Base-by-base conservation (phyloP, 2,329 filamentous ascomycete genomes). In the Cryphonectria radicalis region DNA sequence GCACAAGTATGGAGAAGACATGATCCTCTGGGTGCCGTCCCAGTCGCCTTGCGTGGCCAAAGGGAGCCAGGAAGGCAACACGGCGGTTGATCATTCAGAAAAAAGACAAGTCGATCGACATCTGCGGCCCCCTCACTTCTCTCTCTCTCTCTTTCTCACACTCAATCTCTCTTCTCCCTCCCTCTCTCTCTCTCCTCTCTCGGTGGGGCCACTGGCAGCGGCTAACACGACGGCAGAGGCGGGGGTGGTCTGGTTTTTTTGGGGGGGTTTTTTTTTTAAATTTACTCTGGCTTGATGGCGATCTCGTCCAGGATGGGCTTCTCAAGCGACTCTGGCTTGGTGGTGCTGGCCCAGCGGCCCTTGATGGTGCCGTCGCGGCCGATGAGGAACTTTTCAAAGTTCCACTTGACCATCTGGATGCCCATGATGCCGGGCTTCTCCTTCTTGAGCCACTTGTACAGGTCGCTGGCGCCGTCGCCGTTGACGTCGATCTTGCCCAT, bases 321-420 rank as follows among this genome's bases (percentile, higher is more conserved):
- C 88, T 95, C 92, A 76, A 99, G 83, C 55, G 83, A 82, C 84
- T 95, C 93, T 0, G 96, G 96, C 87, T 95, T 96, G 72, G 92
- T 94, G 25, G 90, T 92, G 81, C 93, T 95, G 46, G 93, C 93
- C 94, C 94, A 99, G 75, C 96, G 86, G 40, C 88, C 88, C 83
- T 93, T 92, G 76, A 98, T 94, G 83, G 92, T 88, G 37, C 96
- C 96, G 81, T 98, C 94, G 73, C 89, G 88, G 73, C 91, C 92
- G 75, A 99, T 86, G 74, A 99, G 84, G 84, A 98, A 99, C 89
- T 99, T 99, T 83, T 99, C 96, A 85, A 98, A 99, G 85, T 99
- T 99, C 96, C 96, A 99, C 92, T 98, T 98, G 78, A 99, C 87
- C 74, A 91, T 84, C 91, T 97, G 95, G 79, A 98, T 81, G 28